Percentiles rank a stretch among this genome's conserved stretches.
These are phyloP conservation scores for Diaporthe eres DNA, from an alignment of 2,329 filamentous ascomycete species.

Conservation along the genomic window DNA sequence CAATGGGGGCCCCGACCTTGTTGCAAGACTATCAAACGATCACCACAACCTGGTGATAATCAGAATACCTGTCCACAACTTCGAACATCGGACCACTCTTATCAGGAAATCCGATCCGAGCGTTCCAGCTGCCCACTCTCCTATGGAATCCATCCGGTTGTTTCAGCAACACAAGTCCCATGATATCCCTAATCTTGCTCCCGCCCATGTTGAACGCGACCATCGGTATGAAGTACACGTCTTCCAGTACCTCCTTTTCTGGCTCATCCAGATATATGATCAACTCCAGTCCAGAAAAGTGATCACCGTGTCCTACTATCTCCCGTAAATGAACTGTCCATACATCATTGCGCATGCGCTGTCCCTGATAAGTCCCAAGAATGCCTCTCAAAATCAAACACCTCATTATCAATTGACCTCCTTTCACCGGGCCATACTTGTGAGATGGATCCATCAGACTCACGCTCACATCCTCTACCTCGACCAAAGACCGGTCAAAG, in stretches of 20 bases:
- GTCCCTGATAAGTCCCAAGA: too few species aligned
- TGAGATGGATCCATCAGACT: not conserved
- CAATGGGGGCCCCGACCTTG: too few species aligned
- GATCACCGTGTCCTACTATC: not conserved
- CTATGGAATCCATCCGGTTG: too few species aligned
- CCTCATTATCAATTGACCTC: not conserved
- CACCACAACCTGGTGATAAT: too few species aligned
- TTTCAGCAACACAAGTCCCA: too few species aligned
- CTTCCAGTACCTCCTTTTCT: not conserved
- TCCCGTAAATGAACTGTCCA: not conserved
- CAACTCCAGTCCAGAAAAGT: not conserved
- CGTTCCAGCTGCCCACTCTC: too few species aligned
- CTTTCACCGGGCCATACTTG: conserved; percentile 13
- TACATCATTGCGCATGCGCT: not conserved
- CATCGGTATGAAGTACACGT: not conserved
- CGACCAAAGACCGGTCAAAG: not conserved
- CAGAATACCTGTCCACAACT: too few species aligned
- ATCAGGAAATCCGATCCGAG: too few species aligned
- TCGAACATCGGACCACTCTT: too few species aligned
- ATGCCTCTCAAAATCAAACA: not conserved
- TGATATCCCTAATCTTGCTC: too few species aligned
- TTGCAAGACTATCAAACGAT: too few species aligned
- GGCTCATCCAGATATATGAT: not conserved
- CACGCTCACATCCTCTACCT: not conserved
- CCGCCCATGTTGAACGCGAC: too few species aligned